These are phyloP conservation scores for Zopfochytrium polystomum DNA, from an alignment of 371 early-diverging fungal genomes.

Conservation along the genomic window DNA sequence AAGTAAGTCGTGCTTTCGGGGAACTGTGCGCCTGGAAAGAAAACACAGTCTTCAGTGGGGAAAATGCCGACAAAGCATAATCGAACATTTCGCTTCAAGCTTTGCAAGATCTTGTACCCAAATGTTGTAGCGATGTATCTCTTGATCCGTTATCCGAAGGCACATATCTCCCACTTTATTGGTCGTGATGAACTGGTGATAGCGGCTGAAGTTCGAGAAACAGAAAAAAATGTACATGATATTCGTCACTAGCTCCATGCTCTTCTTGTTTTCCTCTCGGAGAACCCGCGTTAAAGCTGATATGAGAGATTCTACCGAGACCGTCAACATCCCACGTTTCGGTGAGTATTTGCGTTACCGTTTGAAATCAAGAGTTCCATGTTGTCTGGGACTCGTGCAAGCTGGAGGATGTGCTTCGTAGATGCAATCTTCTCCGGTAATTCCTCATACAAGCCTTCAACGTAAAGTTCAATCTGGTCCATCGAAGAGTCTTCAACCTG, in stretches of 20 bases:
- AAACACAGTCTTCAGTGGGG: no score
- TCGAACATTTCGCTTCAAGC: conserved; percentile 39
- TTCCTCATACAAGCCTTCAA: conserved; percentile 55
- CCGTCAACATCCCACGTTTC: background rate
- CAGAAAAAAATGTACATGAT: conserved; percentile 52
- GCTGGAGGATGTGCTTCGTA: conserved; percentile 43
- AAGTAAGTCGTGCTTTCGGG: conserved; percentile 27
- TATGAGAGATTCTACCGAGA: conserved; percentile 45
- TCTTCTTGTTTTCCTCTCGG: conserved; percentile 48
- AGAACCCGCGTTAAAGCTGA: conserved; percentile 53
- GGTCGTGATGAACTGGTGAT: conserved; percentile 44
- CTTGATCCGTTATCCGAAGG: conserved; percentile 45
- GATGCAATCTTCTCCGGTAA: conserved; percentile 47
- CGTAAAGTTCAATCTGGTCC: conserved; percentile 45
- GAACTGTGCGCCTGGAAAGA: conserved; percentile 17
- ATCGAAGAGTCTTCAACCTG: conserved; percentile 38
- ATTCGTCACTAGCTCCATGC: conserved; percentile 48
- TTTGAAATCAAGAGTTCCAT: conserved; percentile 6
- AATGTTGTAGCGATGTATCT: conserved; percentile 38
- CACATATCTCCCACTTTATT: conserved; percentile 58
- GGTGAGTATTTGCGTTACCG: conserved; percentile 1
- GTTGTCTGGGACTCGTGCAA: conserved; percentile 21
- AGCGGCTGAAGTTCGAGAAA: conserved; percentile 48
- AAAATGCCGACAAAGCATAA: background rate
- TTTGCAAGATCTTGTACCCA: conserved; percentile 42